Evolutionary conservation across 2,329 filamentous ascomycete species (phyloP).

Genomic region (Zasmidium citrigriseum): DNA sequence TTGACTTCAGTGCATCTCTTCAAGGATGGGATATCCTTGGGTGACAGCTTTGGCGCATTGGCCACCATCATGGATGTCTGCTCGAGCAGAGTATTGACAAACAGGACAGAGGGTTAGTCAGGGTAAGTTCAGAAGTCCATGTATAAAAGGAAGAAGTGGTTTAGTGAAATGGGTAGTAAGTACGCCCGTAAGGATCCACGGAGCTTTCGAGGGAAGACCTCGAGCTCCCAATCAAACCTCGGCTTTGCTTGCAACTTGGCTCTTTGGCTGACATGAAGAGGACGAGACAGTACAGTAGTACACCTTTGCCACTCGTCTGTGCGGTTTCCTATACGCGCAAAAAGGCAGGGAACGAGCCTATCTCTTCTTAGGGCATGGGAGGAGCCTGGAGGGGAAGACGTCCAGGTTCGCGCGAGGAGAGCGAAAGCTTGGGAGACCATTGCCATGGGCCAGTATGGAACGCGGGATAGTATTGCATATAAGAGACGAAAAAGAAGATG

Average conservation of each 20-base stretch:
- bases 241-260: not conserved
- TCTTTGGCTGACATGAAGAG: not conserved
- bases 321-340: no score
- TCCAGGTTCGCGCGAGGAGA: not conserved
- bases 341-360: no score
- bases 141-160: not conserved
- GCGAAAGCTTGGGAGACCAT: not conserved
- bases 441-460: not conserved
- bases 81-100: no score
- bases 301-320: no score
- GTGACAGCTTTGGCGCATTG: not conserved
- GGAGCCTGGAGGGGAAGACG: not conserved
- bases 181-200: no score
- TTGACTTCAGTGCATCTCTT: constrained; percentile 59
- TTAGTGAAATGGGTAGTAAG: not conserved
- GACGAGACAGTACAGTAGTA: not conserved
- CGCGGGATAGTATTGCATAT: not conserved
- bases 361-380: not conserved
- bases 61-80: not conserved
- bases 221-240: not conserved
- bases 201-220: not conserved
- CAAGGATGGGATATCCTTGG: constrained; percentile 1
- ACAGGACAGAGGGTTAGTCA: no score
- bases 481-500: no score
- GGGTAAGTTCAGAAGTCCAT: not conserved